These are phyloP conservation scores for Zelopaecilomyces penicillatus DNA, from an alignment of 2,329 filamentous ascomycete species.

Conservation along the genomic window DNA sequence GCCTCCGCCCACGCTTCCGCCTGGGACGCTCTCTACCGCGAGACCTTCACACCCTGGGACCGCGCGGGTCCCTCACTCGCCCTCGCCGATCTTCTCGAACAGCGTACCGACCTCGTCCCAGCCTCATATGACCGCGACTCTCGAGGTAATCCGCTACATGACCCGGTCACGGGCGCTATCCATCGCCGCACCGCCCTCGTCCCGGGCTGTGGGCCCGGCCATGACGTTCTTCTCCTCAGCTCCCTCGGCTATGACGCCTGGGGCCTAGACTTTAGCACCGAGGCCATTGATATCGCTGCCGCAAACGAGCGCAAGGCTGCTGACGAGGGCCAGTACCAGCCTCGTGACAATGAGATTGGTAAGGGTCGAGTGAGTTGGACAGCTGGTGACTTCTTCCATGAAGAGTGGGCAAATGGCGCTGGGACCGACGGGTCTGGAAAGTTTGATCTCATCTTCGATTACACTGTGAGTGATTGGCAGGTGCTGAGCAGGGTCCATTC, in stretches of 20 bases:
- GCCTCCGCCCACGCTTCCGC: slow-evolving; percentile 25
- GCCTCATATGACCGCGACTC: slow-evolving; percentile 24
- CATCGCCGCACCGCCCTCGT: slow-evolving; percentile 49
- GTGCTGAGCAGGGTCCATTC: too few relatives aligned
- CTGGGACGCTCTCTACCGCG: slow-evolving; percentile 43
- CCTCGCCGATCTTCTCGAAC: slow-evolving; percentile 42
- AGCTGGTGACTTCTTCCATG: slow-evolving; percentile 57
- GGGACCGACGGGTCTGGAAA: slow-evolving; percentile 31
- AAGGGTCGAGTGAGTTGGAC: slow-evolving; percentile 49
- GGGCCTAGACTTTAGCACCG: slow-evolving; percentile 59
- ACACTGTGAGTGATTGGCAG: slow-evolving; percentile 40
- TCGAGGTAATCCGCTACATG: slow-evolving; percentile 19
- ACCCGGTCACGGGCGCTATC: slow-evolving; percentile 15
- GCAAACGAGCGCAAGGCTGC: slow-evolving; percentile 32
- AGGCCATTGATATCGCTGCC: slow-evolving; percentile 36
- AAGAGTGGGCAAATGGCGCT: slow-evolving; percentile 43
- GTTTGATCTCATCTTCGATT: slow-evolving; percentile 61
- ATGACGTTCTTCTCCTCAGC: slow-evolving; percentile 70
- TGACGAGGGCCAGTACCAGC: slow-evolving; percentile 35
- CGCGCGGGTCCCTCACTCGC: slow-evolving; percentile 44
- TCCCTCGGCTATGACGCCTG: slow-evolving; percentile 69
- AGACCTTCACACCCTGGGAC: slow-evolving; percentile 46
- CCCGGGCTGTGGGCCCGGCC: slow-evolving; percentile 73
- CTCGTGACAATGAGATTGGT: slow-evolving; percentile 27
- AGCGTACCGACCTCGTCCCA: slow-evolving; percentile 37